These are phyloP conservation scores for Martensiomyces pterosporus DNA, from an alignment of 192 early-diverging fungal species.

Conservation along the genomic window DNA sequence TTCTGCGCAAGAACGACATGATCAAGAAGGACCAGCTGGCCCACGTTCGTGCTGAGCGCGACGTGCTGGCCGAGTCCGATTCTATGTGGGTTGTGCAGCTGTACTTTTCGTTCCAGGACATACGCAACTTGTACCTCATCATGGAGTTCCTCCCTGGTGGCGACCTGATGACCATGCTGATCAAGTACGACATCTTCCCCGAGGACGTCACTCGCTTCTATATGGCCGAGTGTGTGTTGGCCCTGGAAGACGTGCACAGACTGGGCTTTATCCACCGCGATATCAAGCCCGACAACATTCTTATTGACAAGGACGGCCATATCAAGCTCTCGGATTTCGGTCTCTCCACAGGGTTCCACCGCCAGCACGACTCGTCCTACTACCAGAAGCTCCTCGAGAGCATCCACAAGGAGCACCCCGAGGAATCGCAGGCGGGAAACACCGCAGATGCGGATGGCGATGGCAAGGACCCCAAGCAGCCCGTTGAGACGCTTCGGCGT, in stretches of 20 bases:
- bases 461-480: conserved; percentile 16
- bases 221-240: conserved; percentile 93
- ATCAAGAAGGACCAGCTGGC: conserved; percentile 98
- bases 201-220: conserved; percentile 98
- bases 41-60: conserved; percentile 97
- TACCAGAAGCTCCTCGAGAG: conserved; percentile 80
- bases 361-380: conserved; percentile 96
- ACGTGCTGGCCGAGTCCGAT: conserved; percentile 93
- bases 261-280: conserved; percentile 94
- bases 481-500: conserved; percentile 54
- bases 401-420: conserved; percentile 55
- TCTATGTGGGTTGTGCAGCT: conserved; percentile 98
- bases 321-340: conserved; percentile 99
- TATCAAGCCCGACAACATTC: conserved; percentile 83
- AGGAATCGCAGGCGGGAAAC: conserved; percentile 24
- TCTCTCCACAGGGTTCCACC: conserved; percentile 98
- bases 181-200: conserved; percentile 96
- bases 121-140: conserved; percentile 90
- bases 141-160: conserved; percentile 99
- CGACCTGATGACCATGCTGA: conserved; percentile 99
- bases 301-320: conserved; percentile 98
- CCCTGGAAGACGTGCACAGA: conserved; percentile 90
- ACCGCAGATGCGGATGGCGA: conserved; percentile 27
- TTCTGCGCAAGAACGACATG: conserved; percentile 94
- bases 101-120: conserved; percentile 98